Evolutionary conservation across 2,329 filamentous ascomycete genomes (phyloP).

Genomic region (Exophiala spinifera): DNA sequence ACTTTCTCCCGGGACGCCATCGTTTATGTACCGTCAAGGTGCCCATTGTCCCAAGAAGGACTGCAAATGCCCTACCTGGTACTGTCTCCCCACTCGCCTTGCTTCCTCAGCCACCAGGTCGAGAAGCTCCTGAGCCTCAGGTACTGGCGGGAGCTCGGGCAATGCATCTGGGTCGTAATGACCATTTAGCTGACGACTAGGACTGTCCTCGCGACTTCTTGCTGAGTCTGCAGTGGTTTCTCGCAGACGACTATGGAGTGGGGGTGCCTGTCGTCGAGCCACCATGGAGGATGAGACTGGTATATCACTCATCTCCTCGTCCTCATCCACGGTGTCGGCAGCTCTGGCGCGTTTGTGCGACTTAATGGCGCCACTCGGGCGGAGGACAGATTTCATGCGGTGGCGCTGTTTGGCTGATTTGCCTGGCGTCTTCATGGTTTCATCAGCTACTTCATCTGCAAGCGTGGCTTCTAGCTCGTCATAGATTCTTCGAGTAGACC

Average conservation of each 20-base stretch:
- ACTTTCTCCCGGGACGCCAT: neutral
- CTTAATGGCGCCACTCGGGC: conserved; percentile 43
- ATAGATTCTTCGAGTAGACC: conserved; percentile 30
- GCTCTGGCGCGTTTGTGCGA: conserved; percentile 43
- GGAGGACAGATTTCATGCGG: conserved; percentile 42
- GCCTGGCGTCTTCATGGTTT: conserved; percentile 26
- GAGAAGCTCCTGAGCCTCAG: conserved; percentile 30
- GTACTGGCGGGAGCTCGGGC: conserved; percentile 26
- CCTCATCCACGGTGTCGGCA: conserved; percentile 32
- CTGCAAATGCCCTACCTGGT: conserved; percentile 28
- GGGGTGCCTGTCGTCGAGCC: conserved; percentile 27
- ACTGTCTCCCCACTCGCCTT: conserved; percentile 27
- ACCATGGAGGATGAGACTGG: conserved; percentile 33
- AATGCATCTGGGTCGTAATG: conserved; percentile 23
- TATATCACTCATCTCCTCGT: conserved; percentile 33
- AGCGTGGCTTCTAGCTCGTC: conserved; percentile 29
- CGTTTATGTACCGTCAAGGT: conserved; percentile 1
- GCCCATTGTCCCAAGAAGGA: conserved; percentile 27
- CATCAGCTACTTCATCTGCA: conserved; percentile 28
- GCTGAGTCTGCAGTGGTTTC: conserved; percentile 20
- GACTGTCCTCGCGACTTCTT: conserved; percentile 27
- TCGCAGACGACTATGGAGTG: conserved; percentile 12
- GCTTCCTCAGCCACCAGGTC: conserved; percentile 28
- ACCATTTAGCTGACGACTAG: conserved; percentile 31
- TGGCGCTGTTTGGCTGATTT: conserved; percentile 26